phyloP scores from a whole-genome alignment of 2,329 filamentous ascomycete species.

The Amauroascus niger region DNA sequence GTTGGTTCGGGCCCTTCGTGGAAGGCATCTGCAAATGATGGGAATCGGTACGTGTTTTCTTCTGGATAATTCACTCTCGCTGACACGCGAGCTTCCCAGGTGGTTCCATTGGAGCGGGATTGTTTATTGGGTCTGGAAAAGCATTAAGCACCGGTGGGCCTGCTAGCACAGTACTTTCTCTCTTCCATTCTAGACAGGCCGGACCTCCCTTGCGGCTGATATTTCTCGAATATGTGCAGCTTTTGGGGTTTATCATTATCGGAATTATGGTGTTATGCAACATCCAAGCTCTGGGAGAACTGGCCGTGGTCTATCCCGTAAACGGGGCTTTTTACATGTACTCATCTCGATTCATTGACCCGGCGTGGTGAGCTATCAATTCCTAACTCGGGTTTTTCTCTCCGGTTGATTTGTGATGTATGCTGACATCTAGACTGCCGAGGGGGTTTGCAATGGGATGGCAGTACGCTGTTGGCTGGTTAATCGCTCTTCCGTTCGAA shows the following conservation, averaged over 20 bases:
- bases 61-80: not conserved
- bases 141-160: conserved; percentile 32
- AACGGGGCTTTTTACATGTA: conserved; percentile 54
- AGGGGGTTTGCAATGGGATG: conserved; percentile 42
- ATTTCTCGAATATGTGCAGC: not conserved
- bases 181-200: conserved; percentile 21
- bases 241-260: conserved; percentile 42
- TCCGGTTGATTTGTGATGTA: not conserved
- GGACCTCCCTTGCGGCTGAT: not conserved
- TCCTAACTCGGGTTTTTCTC: not conserved
- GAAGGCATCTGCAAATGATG: conserved; percentile 50
- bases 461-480: conserved; percentile 70
- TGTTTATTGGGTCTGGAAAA: conserved; percentile 45
- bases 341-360: conserved; percentile 51
- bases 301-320: conserved; percentile 52
- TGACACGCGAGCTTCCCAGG: conserved; percentile 11
- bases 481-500: conserved; percentile 62
- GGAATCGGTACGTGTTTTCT: conserved; percentile 38
- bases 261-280: conserved; percentile 49
- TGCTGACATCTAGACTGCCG: conserved; percentile 20
- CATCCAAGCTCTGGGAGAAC: conserved; percentile 50
- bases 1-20: conserved; percentile 33
- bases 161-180: conserved; percentile 34
- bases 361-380: conserved; percentile 36
- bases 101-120: conserved; percentile 47